Percentiles rank a stretch among this genome's conserved stretches.
phyloP scores from a whole-genome alignment of 2,329 filamentous ascomycete genomes.

The Monosporascus cannonballus region DNA sequence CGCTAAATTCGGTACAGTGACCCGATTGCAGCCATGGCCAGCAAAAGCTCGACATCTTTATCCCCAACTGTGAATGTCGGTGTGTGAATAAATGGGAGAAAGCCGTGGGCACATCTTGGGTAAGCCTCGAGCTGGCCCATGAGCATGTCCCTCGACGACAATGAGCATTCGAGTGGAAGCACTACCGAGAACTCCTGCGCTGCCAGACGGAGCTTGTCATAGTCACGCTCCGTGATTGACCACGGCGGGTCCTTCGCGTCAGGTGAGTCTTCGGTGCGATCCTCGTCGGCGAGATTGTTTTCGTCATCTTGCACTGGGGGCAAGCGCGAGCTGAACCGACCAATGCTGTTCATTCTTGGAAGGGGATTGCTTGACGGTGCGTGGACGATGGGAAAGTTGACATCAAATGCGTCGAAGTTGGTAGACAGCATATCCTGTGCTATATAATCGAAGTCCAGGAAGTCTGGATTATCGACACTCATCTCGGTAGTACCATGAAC shows the following conservation, averaged over 20 bases:
- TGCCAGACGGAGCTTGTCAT: constrained; percentile 6
- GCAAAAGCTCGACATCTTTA: constrained; percentile 39
- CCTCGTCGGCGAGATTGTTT: not conserved
- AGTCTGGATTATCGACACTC: constrained; percentile 2
- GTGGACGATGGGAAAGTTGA: constrained; percentile 1
- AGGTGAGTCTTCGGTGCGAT: not conserved
- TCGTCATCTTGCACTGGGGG: constrained; percentile 5
- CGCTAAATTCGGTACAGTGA: constrained; percentile 43
- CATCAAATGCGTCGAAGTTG: not conserved
- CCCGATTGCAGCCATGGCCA: constrained; percentile 44
- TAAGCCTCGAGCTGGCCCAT: constrained; percentile 45
- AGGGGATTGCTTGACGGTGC: not conserved
- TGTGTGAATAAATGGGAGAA: constrained; percentile 45
- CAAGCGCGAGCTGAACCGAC: constrained; percentile 8
- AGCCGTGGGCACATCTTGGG: constrained; percentile 43
- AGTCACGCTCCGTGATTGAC: constrained; percentile 7
- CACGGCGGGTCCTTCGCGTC: constrained; percentile 7
- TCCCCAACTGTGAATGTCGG: constrained; percentile 38
- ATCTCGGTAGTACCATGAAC: constrained; percentile 1
- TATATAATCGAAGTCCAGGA: constrained; percentile 4
- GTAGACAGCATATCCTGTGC: constrained; percentile 4
- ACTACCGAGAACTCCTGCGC: constrained; percentile 19
- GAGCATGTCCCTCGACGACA: constrained; percentile 41
- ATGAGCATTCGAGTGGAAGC: constrained; percentile 38
- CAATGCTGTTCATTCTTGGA: constrained; percentile 2